Conservation (phyloP, 73 alveolate species). For the Paramecium bursaria region DNA sequence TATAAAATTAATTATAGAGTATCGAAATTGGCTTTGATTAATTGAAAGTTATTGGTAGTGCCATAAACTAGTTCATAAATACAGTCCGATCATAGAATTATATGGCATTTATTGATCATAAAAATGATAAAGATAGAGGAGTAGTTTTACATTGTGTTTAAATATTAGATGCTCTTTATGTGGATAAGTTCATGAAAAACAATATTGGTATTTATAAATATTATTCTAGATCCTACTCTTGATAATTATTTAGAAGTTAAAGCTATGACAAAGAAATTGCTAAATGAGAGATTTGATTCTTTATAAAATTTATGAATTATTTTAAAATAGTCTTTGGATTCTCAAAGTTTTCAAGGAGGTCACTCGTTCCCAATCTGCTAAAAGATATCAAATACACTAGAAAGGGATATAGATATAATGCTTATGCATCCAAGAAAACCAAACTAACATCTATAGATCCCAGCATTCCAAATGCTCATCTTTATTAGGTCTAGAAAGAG, state of each 20-base stretch:
- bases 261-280: conserved; percentile 43
- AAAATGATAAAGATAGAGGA: conserved; percentile 25
- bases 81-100: conserved; percentile 33
- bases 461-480: conserved; percentile 44
- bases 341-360: conserved; percentile 22
- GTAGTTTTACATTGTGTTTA: conserved; percentile 5
- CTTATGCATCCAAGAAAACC: conserved; percentile 33
- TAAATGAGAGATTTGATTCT: conserved; percentile 42
- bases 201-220: conserved; percentile 20
- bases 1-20: not conserved
- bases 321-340: conserved; percentile 42
- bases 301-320: no score
- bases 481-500: conserved; percentile 22
- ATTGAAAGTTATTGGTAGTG: no score
- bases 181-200: conserved; percentile 24
- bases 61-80: no score
- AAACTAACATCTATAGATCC: not conserved
- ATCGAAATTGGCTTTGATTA: no score
- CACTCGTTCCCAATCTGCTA: conserved; percentile 16
- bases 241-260: conserved; percentile 48
- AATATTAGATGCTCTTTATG: conserved; percentile 50
- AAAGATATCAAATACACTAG: conserved; percentile 37
- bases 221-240: conserved; percentile 13
- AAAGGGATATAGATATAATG: not conserved
- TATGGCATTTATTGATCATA: conserved; percentile 20